Conservation (phyloP, 2,329 filamentous ascomycete species). For the Arthroderma sp. region DNA sequence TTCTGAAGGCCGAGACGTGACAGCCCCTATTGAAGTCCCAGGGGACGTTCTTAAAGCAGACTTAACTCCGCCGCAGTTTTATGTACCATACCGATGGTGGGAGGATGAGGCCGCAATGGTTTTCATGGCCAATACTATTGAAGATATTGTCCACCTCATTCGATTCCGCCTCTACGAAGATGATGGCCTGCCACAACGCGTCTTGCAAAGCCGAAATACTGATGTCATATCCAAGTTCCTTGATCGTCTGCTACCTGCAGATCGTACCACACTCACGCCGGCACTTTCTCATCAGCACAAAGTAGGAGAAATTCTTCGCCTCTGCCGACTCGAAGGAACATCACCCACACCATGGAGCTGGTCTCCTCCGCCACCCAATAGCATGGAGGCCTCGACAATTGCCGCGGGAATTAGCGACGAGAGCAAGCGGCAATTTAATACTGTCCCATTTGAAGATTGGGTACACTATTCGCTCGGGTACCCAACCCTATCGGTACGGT, state of each 20-base stretch:
- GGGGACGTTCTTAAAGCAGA: no score
- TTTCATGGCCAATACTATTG: constrained; percentile 26
- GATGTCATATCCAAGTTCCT: constrained; percentile 23
- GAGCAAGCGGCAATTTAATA: constrained; percentile 27
- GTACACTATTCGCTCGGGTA: constrained; percentile 28
- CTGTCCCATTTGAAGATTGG: constrained; percentile 27
- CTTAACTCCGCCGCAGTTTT: constrained; percentile 18
- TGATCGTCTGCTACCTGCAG: constrained; percentile 16
- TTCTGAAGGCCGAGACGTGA: no score
- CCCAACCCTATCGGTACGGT: constrained; percentile 20
- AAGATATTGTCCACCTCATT: constrained; percentile 25
- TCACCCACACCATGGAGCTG: constrained; percentile 23
- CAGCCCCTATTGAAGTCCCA: no score
- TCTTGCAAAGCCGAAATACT: constrained; percentile 21
- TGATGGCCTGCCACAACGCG: constrained; percentile 22
- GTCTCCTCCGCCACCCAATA: constrained; percentile 19
- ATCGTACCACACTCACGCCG: constrained; percentile 16
- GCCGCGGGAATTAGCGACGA: constrained; percentile 25
- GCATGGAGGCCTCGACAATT: constrained; percentile 15
- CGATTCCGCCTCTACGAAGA: constrained; percentile 26
- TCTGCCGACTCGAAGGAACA: constrained; percentile 17
- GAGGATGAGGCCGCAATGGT: constrained; percentile 27
- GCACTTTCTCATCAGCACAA: constrained; percentile 24
- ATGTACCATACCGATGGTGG: constrained; percentile 26
- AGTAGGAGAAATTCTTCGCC: constrained; percentile 27